These are phyloP conservation scores for Dactylorhiza incarnata DNA, from an alignment of 106 monocot genomes.

Conservation along the genomic window DNA sequence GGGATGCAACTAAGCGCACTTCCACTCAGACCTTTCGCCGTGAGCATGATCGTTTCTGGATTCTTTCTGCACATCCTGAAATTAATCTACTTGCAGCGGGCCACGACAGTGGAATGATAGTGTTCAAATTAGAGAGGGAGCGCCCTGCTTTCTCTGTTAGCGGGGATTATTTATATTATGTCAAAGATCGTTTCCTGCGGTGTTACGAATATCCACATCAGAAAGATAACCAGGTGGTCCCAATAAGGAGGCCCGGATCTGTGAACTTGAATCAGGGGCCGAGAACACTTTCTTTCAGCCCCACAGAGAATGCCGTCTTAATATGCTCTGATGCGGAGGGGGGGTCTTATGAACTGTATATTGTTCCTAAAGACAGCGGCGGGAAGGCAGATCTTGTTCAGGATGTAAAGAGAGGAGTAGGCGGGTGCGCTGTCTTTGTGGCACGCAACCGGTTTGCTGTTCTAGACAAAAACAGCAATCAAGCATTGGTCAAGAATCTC, in stretches of 20 bases:
- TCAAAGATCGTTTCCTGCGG: slow-evolving; percentile 52
- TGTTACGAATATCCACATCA: slow-evolving; percentile 53
- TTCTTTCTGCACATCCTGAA: slow-evolving; percentile 66
- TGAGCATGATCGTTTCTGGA: slow-evolving; percentile 69
- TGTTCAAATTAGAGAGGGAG: slow-evolving; percentile 64
- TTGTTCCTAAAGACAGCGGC: slow-evolving; percentile 31
- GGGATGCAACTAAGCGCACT: slow-evolving; percentile 71
- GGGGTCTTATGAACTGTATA: slow-evolving; percentile 50
- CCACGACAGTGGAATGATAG: slow-evolving; percentile 74
- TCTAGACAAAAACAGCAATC: slow-evolving; percentile 46
- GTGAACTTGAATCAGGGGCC: slow-evolving; percentile 61
- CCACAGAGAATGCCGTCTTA: slow-evolving; percentile 56
- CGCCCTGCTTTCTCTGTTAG: slow-evolving; percentile 55
- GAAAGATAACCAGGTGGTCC: slow-evolving; percentile 48
- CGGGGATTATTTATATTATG: slow-evolving; percentile 47
- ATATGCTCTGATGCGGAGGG: slow-evolving; percentile 47
- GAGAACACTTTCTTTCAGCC: slow-evolving; percentile 49
- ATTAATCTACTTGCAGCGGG: slow-evolving; percentile 72
- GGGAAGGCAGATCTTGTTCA: slow-evolving; percentile 36
- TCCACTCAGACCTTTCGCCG: slow-evolving; percentile 53
- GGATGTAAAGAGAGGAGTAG: slow-evolving; percentile 45
- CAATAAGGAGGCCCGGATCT: slow-evolving; percentile 48
- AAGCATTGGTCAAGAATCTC: slow-evolving; percentile 47
- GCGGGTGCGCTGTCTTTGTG: slow-evolving; percentile 49
- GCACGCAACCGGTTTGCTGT: slow-evolving; percentile 64